A percentile compares a stretch with the other conserved stretches of the same genome.
phyloP scores from a whole-genome alignment of 2,329 filamentous ascomycete genomes.

The Diaporthe australafricana region DNA sequence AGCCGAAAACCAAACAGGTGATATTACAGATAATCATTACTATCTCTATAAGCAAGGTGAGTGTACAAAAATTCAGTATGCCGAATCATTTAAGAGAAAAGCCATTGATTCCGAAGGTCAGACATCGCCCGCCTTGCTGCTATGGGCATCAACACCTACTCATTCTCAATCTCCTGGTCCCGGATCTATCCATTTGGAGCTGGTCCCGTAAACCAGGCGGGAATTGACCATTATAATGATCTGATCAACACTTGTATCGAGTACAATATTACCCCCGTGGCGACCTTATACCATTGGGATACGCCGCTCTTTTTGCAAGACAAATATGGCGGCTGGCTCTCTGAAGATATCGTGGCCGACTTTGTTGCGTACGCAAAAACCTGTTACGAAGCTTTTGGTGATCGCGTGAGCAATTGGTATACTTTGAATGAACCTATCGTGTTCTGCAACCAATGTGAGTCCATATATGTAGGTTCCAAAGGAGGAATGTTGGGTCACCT shows the following conservation, averaged over 20 bases:
- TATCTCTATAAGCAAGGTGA: slow-evolving; percentile 35
- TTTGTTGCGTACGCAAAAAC: slow-evolving; percentile 33
- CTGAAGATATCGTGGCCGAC: slow-evolving; percentile 33
- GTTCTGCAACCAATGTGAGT: slow-evolving; percentile 24
- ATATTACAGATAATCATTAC: slow-evolving; percentile 34
- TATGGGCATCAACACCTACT: slow-evolving; percentile 35
- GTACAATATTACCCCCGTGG: slow-evolving; percentile 31
- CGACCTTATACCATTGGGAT: slow-evolving; percentile 33
- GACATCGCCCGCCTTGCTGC: slow-evolving; percentile 34
- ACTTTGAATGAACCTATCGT: slow-evolving; percentile 35
- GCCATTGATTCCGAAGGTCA: not conserved
- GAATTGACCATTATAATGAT: slow-evolving; percentile 34
- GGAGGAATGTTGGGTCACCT: not conserved
- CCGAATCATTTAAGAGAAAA: too few species aligned
- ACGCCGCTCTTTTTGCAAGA: slow-evolving; percentile 32
- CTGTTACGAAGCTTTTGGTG: slow-evolving; percentile 26
- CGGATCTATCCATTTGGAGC: slow-evolving; percentile 34
- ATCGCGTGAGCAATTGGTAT: slow-evolving; percentile 32
- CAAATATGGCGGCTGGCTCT: slow-evolving; percentile 32
- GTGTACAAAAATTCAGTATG: not conserved
- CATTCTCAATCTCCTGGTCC: slow-evolving; percentile 34
- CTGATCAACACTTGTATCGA: slow-evolving; percentile 32
- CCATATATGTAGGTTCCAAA: not conserved
- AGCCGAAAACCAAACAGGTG: slow-evolving; percentile 23
- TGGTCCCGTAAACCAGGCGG: slow-evolving; percentile 34